Base-by-base conservation (phyloP, 2,329 filamentous ascomycete genomes). In the Aspergillus glaucus region DNA sequence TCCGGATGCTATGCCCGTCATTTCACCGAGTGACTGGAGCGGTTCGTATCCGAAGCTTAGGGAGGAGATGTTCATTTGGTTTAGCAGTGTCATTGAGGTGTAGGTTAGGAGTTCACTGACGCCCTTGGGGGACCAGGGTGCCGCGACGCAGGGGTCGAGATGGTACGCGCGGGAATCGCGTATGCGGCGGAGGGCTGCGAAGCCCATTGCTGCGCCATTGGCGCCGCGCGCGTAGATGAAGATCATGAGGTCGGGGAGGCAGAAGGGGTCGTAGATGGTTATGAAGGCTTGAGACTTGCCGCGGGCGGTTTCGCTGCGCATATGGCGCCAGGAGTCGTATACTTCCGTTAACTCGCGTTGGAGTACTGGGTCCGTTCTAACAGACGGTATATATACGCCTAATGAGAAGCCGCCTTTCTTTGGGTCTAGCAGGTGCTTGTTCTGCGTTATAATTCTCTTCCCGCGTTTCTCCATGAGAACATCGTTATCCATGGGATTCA, bases 21-120 rank as follows among this genome's bases (percentile, higher is more conserved):
- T 62, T 32, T 66, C 61, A 1, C 61, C 59, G 0, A 71, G 54
- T 1, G 61, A 51, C 4, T 59, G 50, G 0, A 64, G 54, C 0
- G 70, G 70, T 42, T 73, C 70, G 43, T 67, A 71, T 0, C 70
- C 71, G 4, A 73, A 57, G 17, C 64, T 65, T 1, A 73, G 59
- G 36, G 71, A 70, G 2, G 61, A 60, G 15, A 70, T 50, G 0
- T 59, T 58, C 0, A 60, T 57, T 3, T 59, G 58, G 21, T 67
- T 59, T 1, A 72, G 58, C 2, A 71, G 56, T 0, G 66, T 62
- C 69, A 73, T 70, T 0, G 69, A 55, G 0, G 65, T 56, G 43
- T 66, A 66, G 10, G 70, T 56, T 3, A 73, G 57, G 2, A 73
- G 50, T 19, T 73, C 70, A 7, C 62, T 68, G 15, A 72, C 62